phyloP scores from a whole-genome alignment of 2,329 filamentous ascomycete genomes.

The Knoxdaviesia proteae region DNA sequence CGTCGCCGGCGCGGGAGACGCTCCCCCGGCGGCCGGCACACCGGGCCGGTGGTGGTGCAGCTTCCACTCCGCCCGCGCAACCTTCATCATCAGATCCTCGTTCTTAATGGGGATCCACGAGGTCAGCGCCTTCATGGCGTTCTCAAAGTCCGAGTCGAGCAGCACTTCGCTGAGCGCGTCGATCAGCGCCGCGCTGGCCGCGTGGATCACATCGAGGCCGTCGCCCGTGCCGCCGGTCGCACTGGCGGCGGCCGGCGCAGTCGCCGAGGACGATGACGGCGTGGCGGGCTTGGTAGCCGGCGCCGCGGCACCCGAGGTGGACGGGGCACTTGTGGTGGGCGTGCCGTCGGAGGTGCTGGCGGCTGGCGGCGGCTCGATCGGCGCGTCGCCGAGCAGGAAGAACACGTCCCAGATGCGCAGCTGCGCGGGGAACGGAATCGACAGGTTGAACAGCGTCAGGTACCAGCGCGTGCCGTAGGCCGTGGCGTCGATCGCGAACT shows the following conservation, averaged over 20 bases:
- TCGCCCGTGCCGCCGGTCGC: slow-evolving; percentile 3
- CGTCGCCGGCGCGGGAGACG: too few relatives aligned
- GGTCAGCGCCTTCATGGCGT: slow-evolving; percentile 91
- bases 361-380: slow-evolving; percentile 9
- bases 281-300: slow-evolving; percentile 4
- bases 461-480: slow-evolving; percentile 98
- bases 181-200: slow-evolving; percentile 72
- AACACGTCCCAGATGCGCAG: slow-evolving; percentile 96
- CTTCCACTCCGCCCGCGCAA: slow-evolving; percentile 76
- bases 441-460: slow-evolving; percentile 90
- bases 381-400: slow-evolving; percentile 72
- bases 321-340: slow-evolving; percentile 1
- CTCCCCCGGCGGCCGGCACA: too few relatives aligned
- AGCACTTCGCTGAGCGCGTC: slow-evolving; percentile 78
- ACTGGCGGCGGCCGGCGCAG: neutral
- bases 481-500: slow-evolving; percentile 64
- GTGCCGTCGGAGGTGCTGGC: slow-evolving; percentile 1
- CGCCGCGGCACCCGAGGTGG: slow-evolving; percentile 4
- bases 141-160: slow-evolving; percentile 87
- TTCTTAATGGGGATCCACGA: slow-evolving; percentile 89
- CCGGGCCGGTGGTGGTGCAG: slow-evolving; percentile 1
- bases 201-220: slow-evolving; percentile 74
- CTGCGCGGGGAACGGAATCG: slow-evolving; percentile 82
- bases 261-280: slow-evolving; percentile 5
- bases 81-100: slow-evolving; percentile 80